Percentiles rank a stretch among this genome's conserved stretches.
phyloP scores from a whole-genome alignment of 441 rosid genomes.

The Hypseocharis bilobata region DNA sequence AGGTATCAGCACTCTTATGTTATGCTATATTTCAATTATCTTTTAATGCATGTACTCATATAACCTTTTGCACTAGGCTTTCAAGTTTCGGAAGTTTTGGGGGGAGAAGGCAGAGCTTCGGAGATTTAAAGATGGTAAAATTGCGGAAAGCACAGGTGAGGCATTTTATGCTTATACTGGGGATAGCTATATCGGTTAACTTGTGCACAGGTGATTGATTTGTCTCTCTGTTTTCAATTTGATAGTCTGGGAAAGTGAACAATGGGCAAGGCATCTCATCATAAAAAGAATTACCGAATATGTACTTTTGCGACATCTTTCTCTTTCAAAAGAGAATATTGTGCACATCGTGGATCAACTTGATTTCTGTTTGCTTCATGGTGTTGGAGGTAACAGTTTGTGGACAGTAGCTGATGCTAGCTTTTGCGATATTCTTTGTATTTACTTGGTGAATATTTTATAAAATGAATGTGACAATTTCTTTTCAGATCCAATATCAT shows the following conservation, averaged over 20 bases:
- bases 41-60: conserved; percentile 15
- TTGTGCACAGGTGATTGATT: conserved; percentile 16
- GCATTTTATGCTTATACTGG: conserved; percentile 19
- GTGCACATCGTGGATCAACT: conserved; percentile 74
- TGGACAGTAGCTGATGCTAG: conserved; percentile 9
- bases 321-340: conserved; percentile 42
- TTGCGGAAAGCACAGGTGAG: conserved; percentile 88
- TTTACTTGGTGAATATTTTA: not conserved
- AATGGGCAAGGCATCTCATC: conserved; percentile 70
- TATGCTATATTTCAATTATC: conserved; percentile 4
- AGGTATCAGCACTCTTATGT: conserved; percentile 38
- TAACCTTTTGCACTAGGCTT: conserved; percentile 39
- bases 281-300: conserved; percentile 58
- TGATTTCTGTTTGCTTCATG: conserved; percentile 67
- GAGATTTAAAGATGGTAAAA: conserved; percentile 85
- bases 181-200: conserved; percentile 11
- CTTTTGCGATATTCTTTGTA: not conserved
- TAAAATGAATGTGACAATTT: conserved; percentile 11
- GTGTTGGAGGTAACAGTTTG: conserved; percentile 45
- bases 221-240: conserved; percentile 20
- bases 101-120: conserved; percentile 83
- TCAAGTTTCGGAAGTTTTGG: conserved; percentile 68
- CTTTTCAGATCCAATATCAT: conserved; percentile 56
- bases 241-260: conserved; percentile 74
- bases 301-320: conserved; percentile 54